These are phyloP conservation scores for Pythium folliculosum DNA, from an alignment of 352 stramenopile genomes.

Conservation along the genomic window DNA sequence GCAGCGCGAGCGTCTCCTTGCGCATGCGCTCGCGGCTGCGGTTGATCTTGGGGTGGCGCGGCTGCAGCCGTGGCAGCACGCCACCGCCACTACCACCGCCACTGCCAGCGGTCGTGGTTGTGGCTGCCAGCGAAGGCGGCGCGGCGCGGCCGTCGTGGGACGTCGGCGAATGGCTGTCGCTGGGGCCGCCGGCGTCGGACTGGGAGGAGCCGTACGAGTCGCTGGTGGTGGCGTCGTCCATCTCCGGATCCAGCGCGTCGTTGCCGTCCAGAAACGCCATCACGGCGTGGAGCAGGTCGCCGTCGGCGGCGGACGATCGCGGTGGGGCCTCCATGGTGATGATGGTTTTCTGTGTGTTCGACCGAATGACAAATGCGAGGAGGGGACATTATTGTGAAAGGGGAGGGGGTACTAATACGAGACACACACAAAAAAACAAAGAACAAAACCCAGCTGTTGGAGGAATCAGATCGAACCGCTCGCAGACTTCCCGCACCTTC, in stretches of 20 bases:
- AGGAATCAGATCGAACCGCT: no score
- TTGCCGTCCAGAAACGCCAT: slow-evolving; percentile 23
- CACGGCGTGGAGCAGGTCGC: slow-evolving; percentile 24
- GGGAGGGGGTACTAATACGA: no score
- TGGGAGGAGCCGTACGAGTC: slow-evolving; percentile 21
- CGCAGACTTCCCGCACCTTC: no score
- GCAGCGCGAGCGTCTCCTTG: slow-evolving; percentile 34
- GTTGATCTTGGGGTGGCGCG: slow-evolving; percentile 32
- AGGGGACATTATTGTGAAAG: no score
- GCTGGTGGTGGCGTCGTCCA: slow-evolving; percentile 17
- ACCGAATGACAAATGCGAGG: no score
- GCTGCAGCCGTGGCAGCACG: slow-evolving; percentile 19
- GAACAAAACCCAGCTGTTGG: no score
- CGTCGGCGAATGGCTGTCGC: no score
- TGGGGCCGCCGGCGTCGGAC: slow-evolving; percentile 11
- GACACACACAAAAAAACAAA: no score
- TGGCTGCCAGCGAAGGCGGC: neutral
- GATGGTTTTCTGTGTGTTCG: no score
- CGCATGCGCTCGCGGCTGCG: slow-evolving; percentile 38
- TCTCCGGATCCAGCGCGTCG: slow-evolving; percentile 1
- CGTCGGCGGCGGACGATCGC: slow-evolving; percentile 13
- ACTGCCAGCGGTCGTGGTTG: no score
- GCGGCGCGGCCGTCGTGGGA: no score
- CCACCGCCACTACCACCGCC: neutral
- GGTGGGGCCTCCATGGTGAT: slow-evolving; percentile 1